These are phyloP conservation scores for Dactylellina drechsleri DNA, from an alignment of 2,329 filamentous ascomycete genomes.

Conservation along the genomic window DNA sequence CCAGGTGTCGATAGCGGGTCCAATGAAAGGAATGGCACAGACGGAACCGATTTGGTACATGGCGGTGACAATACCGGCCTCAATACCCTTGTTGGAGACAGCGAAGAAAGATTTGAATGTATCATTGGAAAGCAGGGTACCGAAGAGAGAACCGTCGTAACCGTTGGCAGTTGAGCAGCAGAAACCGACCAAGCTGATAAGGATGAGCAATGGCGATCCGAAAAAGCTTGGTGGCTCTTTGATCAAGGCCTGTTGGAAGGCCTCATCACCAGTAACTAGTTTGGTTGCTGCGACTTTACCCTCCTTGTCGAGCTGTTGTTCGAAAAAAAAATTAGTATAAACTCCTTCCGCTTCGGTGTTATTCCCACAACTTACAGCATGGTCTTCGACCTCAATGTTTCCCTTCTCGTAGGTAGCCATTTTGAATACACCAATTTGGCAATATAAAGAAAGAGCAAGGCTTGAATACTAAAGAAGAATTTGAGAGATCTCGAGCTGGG, in stretches of 20 bases:
- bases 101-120: conserved; percentile 2
- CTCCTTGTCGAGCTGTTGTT: conserved; percentile 5
- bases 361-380: conserved; percentile 10
- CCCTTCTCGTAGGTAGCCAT: conserved; percentile 20
- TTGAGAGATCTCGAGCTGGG: background rate
- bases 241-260: conserved; percentile 16
- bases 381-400: conserved; percentile 20
- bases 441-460: conserved; percentile 1
- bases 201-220: conserved; percentile 11
- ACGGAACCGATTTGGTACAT: conserved; percentile 72
- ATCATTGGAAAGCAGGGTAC: conserved; percentile 35
- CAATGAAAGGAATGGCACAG: conserved; percentile 69
- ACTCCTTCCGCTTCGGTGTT: background rate
- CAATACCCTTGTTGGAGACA: conserved; percentile 13
- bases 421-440: background rate
- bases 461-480: background rate
- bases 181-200: conserved; percentile 20
- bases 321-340: conserved; percentile 11
- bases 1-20: conserved; percentile 66
- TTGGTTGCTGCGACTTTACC: conserved; percentile 15
- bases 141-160: conserved; percentile 69
- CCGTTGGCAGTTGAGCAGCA: conserved; percentile 67
- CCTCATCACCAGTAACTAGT: conserved; percentile 2
- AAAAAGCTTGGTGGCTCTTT: conserved; percentile 11
- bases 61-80: conserved; percentile 64